These are phyloP conservation scores for Cercospora beticola DNA, from an alignment of 2,329 filamentous ascomycete species.

Conservation along the genomic window DNA sequence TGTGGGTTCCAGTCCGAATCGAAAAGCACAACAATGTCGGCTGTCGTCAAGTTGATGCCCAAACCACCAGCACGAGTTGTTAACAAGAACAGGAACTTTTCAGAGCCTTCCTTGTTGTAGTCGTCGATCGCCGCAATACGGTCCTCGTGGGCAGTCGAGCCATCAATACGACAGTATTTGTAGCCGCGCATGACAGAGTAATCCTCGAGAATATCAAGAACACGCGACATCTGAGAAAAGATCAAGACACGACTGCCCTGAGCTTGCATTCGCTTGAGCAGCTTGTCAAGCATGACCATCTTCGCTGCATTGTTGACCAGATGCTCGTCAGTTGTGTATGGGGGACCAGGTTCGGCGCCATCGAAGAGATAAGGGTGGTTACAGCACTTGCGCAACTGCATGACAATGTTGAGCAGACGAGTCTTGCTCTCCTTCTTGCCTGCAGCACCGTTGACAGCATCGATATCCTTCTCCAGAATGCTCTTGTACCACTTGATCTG, in stretches of 20 bases:
- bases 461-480: slow-evolving; percentile 97
- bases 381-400: slow-evolving; percentile 98
- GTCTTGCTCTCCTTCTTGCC: slow-evolving; percentile 98
- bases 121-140: slow-evolving; percentile 97
- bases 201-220: slow-evolving; percentile 94
- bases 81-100: slow-evolving; percentile 94
- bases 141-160: slow-evolving; percentile 93
- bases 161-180: slow-evolving; percentile 96
- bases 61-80: slow-evolving; percentile 94
- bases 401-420: slow-evolving; percentile 94
- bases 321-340: slow-evolving; percentile 97
- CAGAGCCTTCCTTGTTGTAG: slow-evolving; percentile 92
- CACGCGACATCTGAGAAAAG: slow-evolving; percentile 98
- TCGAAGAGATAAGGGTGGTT: slow-evolving; percentile 99
- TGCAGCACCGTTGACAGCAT: slow-evolving; percentile 93
- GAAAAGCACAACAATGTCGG: slow-evolving; percentile 93
- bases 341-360: slow-evolving; percentile 92
- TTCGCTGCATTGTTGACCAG: slow-evolving; percentile 91
- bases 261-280: slow-evolving; percentile 76
- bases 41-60: slow-evolving; percentile 92
- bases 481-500: slow-evolving; percentile 99
- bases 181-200: slow-evolving; percentile 95
- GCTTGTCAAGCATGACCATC: slow-evolving; percentile 94
- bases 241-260: slow-evolving; percentile 96
- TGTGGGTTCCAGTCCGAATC: slow-evolving; percentile 99